Percentiles rank a stretch among this genome's conserved stretches.
Evolutionary conservation across 2,329 filamentous ascomycete species (phyloP).

Genomic region (Colletotrichum orbiculare): DNA sequence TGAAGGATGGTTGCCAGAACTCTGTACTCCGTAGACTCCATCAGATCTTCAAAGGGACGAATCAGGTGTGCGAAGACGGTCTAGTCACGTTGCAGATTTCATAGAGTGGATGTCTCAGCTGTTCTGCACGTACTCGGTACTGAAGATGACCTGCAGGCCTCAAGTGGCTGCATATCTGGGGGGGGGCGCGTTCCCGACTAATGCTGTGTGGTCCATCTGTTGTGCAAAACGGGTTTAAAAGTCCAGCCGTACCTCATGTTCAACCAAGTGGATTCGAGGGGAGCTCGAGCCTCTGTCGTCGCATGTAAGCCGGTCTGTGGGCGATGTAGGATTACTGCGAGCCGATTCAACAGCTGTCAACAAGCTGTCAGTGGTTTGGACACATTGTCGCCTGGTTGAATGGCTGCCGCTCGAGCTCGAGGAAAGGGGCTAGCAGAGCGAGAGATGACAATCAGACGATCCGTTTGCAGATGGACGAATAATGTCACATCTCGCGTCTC

Average conservation of each 20-base stretch:
- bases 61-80: neutral
- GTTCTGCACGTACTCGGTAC: constrained; percentile 18
- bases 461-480: constrained; percentile 5
- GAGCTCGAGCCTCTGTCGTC: constrained; percentile 29
- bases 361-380: neutral
- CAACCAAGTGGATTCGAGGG: constrained; percentile 16
- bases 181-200: constrained; percentile 13
- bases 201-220: neutral
- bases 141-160: constrained; percentile 27
- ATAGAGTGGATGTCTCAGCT: constrained; percentile 24
- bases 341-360: constrained; percentile 6
- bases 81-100: neutral
- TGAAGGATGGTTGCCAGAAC: too few species aligned
- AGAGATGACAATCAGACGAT: neutral
- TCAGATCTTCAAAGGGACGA: neutral
- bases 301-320: constrained; percentile 3
- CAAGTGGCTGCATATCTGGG: constrained; percentile 24
- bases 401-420: constrained; percentile 8
- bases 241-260: neutral
- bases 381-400: constrained; percentile 14
- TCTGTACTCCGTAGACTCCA: too few species aligned
- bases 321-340: neutral
- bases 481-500: constrained; percentile 6
- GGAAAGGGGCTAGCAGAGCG: neutral
- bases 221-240: constrained; percentile 2